Base-by-base conservation (phyloP, 805 yeast species). In the Saturnispora serradocipensis region DNA sequence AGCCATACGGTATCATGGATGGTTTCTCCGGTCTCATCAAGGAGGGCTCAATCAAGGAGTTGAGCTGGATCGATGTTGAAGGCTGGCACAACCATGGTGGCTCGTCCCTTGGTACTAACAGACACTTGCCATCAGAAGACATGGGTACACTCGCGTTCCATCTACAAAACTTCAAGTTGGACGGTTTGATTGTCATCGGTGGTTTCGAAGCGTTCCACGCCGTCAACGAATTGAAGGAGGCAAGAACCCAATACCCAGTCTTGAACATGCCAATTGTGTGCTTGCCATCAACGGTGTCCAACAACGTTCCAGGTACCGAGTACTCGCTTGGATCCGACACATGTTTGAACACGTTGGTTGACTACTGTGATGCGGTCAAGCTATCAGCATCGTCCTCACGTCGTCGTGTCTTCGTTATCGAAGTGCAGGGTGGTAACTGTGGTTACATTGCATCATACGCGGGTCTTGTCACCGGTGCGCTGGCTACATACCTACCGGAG, bases 221-320 rank as follows among this genome's bases (percentile, higher is more conserved):
- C 1, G 76, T 93, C 59, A 81, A 86, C 61, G 86, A 89, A 72
- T 77, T 93, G 58, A 85, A 86, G 59, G 75, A 76, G 59, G 88
- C 93, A 32, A 80, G 97, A 67, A 58, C 66, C 15, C 72, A 80
- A 53, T 93, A 88, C 71, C 98, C 99, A 43, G 82, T 91, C 28
- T 87, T 93, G 72, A 81, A 91, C 68, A 89, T 93, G 58, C 99
- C 99, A 56, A 84, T 91, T 87, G 86, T 87, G 42, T 80, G 88
- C 60, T 76, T 93, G 58, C 99, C 99, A 10, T 91, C 98, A 2
- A 93, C 99, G 2, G 88, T 93, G 57, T 89, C 97, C 16, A 93
- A 93, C 72, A 93, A 93, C 61, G 98, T 93, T 47, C 99, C 99
- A n/a, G 99, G 99, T 54, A 85, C 98, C 2, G 97, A 93, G 69